Evolutionary conservation across 768 basidiomycete species (phyloP), one percentile per base, ranked within the genome.

Genomic region (Boletus coccyginus): DNA sequence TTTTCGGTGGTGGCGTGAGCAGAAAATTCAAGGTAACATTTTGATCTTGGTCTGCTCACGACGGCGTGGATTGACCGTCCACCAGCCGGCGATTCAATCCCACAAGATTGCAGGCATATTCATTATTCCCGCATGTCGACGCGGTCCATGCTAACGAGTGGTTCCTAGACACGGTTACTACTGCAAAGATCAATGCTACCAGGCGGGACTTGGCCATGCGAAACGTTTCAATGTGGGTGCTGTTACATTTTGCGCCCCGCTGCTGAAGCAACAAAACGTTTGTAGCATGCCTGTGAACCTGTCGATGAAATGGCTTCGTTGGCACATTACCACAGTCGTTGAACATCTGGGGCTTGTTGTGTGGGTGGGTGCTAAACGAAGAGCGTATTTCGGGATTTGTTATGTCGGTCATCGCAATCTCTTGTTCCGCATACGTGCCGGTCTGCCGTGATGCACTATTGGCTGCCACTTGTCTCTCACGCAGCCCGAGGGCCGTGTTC

Each of bases 401-500:
- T 39, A 17, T n/a, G 38, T n/a, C 9, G 38, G 14, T 38, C 36
- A 38, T 38, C 16, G 36, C 14, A 17, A 10, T n/a, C n/a, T n/a
- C 9, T 39, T 39, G 38, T 38, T 17, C 38, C 58, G 59, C 52
- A 42, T 21, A 29, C 8, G 29, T 39, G 51, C 44, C 17, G 8
- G 41, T 31, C 45, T 10, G 4, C 36, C 13, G 1, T 36, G 11
- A 19, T 19, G 32, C 41, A 10, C 27, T 46, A 39, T n/a, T 27
- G 12, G 16, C 16, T 33, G 29, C 31, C 7, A 29, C 27, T 11
- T 19, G 13, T 40, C 33, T 58, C 50, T 62, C 43, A 68, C 14
- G 46, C 63, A 32, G 58, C 70, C 64, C 19, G 66, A 48, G 27
- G 62, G 51, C 7, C 53, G 55, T 14, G 66, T 52, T 49, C 68